Conservation (phyloP, 345 rosid genomes). For the Eutrema japonicum region DNA sequence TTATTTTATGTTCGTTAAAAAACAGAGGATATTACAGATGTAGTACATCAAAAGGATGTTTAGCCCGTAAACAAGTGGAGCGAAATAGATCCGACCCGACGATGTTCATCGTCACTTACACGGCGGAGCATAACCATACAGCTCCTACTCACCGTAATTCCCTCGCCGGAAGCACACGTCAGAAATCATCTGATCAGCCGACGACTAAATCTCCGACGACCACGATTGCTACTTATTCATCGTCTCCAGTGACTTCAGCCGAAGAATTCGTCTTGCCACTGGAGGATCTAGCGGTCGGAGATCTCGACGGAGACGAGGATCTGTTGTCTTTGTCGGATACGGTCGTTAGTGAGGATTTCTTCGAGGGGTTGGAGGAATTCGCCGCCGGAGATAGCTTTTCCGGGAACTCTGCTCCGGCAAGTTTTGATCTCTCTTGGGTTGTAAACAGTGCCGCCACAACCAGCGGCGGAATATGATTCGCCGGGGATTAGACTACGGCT, state of each 20-base stretch:
- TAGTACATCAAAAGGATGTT: conserved; percentile 91
- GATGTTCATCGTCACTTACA: conserved; percentile 89
- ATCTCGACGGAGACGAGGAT: conserved; percentile 64
- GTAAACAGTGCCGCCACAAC: conserved; percentile 51
- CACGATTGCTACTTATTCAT: conserved; percentile 48
- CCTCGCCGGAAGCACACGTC: conserved; percentile 92
- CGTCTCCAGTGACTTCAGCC: conserved; percentile 62
- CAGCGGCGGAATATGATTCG: conserved; percentile 51
- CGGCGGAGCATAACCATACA: conserved; percentile 94
- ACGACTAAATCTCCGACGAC: conserved; percentile 41
- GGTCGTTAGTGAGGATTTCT: conserved; percentile 81
- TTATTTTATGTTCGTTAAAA: conserved; percentile 7
- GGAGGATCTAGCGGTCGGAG: conserved; percentile 57
- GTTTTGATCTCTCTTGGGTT: conserved; percentile 61
- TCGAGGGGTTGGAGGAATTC: conserved; percentile 74
- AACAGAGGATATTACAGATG: conserved; percentile 95
- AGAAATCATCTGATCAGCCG: conserved; percentile 54
- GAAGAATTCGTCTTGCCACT: conserved; percentile 46
- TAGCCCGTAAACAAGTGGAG: conserved; percentile 98
- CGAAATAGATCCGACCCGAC: conserved; percentile 93
- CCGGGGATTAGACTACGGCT: conserved; percentile 7
- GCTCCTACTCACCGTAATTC: conserved; percentile 96
- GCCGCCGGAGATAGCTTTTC: conserved; percentile 53
- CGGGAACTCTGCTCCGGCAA: conserved; percentile 57
- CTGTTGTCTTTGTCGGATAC: conserved; percentile 57